Evolutionary conservation across 148 eudicot species (phyloP).

Genomic region (Nepenthes gracilis): DNA sequence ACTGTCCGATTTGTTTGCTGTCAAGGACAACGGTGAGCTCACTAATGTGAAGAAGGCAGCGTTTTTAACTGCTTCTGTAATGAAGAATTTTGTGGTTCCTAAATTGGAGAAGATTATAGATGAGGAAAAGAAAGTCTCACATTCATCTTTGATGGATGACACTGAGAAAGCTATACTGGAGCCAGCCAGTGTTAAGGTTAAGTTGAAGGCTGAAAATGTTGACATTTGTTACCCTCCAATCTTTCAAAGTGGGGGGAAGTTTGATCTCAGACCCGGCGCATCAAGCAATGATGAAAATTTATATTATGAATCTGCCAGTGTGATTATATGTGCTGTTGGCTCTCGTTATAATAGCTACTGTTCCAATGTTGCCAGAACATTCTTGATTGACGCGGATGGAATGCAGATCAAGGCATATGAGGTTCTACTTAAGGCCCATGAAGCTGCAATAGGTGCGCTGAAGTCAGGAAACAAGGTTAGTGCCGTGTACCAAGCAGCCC

Average conservation of each 20-base stretch:
- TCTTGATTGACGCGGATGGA: slow-evolving; percentile 60
- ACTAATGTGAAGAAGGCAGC: slow-evolving; percentile 76
- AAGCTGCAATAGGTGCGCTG: slow-evolving; percentile 72
- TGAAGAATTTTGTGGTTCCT: slow-evolving; percentile 85
- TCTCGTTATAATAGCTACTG: slow-evolving; percentile 82
- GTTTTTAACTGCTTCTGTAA: slow-evolving; percentile 56
- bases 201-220: slow-evolving; percentile 72
- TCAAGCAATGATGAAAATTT: slow-evolving; percentile 64
- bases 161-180: slow-evolving; percentile 67
- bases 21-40: slow-evolving; percentile 52
- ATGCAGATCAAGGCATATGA: slow-evolving; percentile 74
- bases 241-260: slow-evolving; percentile 87
- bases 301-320: slow-evolving; percentile 78
- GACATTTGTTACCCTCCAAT: slow-evolving; percentile 96
- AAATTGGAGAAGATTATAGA: slow-evolving; percentile 74
- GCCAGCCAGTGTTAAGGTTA: slow-evolving; percentile 52
- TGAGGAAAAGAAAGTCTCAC: slow-evolving; percentile 78
- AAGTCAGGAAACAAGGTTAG: slow-evolving; percentile 54
- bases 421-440: slow-evolving; percentile 73
- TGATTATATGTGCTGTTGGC: slow-evolving; percentile 79
- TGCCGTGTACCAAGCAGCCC: slow-evolving; percentile 56
- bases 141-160: slow-evolving; percentile 74
- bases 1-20: slow-evolving; percentile 64
- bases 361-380: slow-evolving; percentile 71
- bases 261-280: slow-evolving; percentile 82